phyloP scores from a whole-genome alignment of 192 early-diverging fungal species.

The Blastocladiella britannica region DNA sequence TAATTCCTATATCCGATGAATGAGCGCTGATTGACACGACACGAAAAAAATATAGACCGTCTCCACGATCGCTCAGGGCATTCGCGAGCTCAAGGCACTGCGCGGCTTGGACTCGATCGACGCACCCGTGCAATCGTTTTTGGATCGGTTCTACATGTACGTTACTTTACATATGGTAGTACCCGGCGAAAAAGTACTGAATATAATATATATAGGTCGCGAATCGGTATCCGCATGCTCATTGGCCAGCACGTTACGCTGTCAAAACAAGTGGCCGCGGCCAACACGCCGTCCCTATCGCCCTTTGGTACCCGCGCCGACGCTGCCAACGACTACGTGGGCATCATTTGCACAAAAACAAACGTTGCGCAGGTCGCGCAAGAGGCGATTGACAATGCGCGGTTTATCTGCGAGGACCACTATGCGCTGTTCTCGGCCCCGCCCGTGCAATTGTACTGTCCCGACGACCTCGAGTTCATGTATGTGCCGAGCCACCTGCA shows the following conservation, averaged over 20 bases:
- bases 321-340: slow-evolving; percentile 57
- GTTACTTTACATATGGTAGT: too few species aligned
- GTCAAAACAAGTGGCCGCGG: slow-evolving; percentile 4
- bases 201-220: too few species aligned
- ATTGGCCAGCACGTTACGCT: slow-evolving; percentile 46
- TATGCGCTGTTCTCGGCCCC: slow-evolving; percentile 67
- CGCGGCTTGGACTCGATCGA: slow-evolving; percentile 23
- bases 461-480: slow-evolving; percentile 71
- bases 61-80: slow-evolving; percentile 79
- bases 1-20: too few species aligned
- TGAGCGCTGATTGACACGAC: too few species aligned
- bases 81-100: slow-evolving; percentile 70
- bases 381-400: slow-evolving; percentile 78
- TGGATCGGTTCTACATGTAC: slow-evolving; percentile 93
- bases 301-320: slow-evolving; percentile 36
- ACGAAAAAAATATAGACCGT: too few species aligned
- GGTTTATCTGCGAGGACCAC: slow-evolving; percentile 73
- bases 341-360: slow-evolving; percentile 83
- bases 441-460: slow-evolving; percentile 51
- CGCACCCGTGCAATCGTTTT: slow-evolving; percentile 64
- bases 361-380: slow-evolving; percentile 56
- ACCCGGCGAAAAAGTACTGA: too few species aligned
- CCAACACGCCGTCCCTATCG: too few species aligned
- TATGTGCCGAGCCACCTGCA: slow-evolving; percentile 88
- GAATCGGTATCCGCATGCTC: slow-evolving; percentile 95